Base-by-base conservation (phyloP, 192 early-diverging fungal species). In the Lunasporangiospora selenospora region DNA sequence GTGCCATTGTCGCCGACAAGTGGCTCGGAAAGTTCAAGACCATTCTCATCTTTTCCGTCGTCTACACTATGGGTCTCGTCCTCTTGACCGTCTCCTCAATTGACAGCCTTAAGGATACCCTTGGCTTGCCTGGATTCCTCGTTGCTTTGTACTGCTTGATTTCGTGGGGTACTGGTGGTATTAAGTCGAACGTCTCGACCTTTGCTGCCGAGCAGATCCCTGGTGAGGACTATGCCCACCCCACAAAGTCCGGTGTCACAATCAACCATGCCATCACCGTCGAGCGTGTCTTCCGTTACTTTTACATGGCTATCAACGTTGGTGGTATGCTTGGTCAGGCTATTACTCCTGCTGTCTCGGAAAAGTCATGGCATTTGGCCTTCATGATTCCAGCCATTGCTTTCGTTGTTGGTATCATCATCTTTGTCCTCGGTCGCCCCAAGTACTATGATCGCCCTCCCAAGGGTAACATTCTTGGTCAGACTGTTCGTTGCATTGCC, bases 231-330 rank as follows among this genome's bases (percentile, higher is more conserved):
- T 86, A 80, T 42, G 81, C 84, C 61, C 81, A 80, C 61, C 77
- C 51, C 39, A 77, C 79, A 42, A 81, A 82, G 73, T 58, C 58
- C 47, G 80, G 82, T 41, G 82, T 83, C 9, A 70, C 85, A 6
- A 75, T 88, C 21, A 82, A 88, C 70, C 82, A 81, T 49, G 84
- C 79, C 53, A 69, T 85, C 53, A 86, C 87, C 3, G 67, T 88
- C 18, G 83, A 88, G 75, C 82, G 81, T 31, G 82, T 90, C 47
- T 90, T 88, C 77, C 83, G 85, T 66, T 88, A 85, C 83, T 90
- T 90, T 62, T 90, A 90, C 80, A 85, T 82, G 83, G 60, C 84
- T 29, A 84, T 88, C 59, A 88, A 88, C 65, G 78, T 88, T 56
- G 86, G 86, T 41, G 77, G 76, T 40, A 76, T 88, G 75, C 73